A percentile compares a stretch with the other conserved stretches of the same genome.
Conservation (phyloP, 176 grass and related monocot species). For the Zizania latifolia region DNA sequence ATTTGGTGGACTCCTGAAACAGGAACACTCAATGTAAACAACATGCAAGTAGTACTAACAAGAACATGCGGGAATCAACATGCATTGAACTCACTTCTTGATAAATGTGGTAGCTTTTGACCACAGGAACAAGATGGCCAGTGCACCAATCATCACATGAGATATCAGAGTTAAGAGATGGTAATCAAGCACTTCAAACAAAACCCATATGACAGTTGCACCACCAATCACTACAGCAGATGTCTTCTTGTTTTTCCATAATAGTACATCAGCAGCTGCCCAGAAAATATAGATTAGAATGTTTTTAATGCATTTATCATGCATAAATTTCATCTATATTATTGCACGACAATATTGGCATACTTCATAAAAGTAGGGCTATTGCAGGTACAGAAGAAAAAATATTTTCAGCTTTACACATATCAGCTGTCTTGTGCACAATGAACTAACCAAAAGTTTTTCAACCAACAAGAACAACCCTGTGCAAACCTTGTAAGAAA, state of each 20-base stretch:
- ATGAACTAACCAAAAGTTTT: not conserved
- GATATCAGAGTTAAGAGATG: conserved; percentile 70
- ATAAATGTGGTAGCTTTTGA: conserved; percentile 67
- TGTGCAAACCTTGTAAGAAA: not conserved
- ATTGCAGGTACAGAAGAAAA: not conserved
- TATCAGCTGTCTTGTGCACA: not conserved
- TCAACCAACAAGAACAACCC: not conserved
- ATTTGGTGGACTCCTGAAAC: conserved; percentile 47
- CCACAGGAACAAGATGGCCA: conserved; percentile 69
- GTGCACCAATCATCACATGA: conserved; percentile 53
- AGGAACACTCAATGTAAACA: conserved; percentile 7
- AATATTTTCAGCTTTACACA: not conserved
- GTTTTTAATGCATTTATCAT: not conserved
- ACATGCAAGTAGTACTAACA: not conserved
- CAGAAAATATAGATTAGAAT: not conserved
- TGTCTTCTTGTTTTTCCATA: conserved; percentile 95
- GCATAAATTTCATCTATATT: not conserved
- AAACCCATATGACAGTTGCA: conserved; percentile 62
- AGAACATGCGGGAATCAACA: not conserved
- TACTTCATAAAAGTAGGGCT: not conserved
- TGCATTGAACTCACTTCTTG: conserved; percentile 44
- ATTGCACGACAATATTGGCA: not conserved
- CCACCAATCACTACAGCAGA: conserved; percentile 56
- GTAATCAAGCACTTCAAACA: conserved; percentile 82
- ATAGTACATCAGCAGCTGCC: conserved; percentile 82